phyloP scores from a whole-genome alignment of 2,329 filamentous ascomycete genomes.

The Cordyceps fumosorosea region DNA sequence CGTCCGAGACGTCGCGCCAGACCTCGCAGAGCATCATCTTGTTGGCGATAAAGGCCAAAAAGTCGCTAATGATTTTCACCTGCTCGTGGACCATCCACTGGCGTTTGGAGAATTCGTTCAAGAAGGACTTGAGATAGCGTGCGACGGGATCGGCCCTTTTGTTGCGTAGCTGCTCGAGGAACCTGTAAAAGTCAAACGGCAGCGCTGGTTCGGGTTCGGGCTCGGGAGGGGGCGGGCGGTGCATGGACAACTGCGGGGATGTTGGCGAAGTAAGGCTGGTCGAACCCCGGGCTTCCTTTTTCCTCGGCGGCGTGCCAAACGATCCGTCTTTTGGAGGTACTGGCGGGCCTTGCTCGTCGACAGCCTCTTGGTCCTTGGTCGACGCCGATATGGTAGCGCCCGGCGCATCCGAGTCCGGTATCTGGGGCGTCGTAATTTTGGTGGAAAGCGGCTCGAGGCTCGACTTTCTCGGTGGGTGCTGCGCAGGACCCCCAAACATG shows the following conservation, averaged over 20 bases:
- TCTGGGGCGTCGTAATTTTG: slow-evolving; percentile 24
- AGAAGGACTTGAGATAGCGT: slow-evolving; percentile 87
- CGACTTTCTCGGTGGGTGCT: slow-evolving; percentile 76
- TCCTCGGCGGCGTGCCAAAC: slow-evolving; percentile 30
- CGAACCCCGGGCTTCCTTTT: slow-evolving; percentile 31
- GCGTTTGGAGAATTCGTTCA: slow-evolving; percentile 90
- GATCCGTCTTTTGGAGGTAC: slow-evolving; percentile 56
- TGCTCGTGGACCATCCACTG: slow-evolving; percentile 99
- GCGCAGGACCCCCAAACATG: slow-evolving; percentile 52
- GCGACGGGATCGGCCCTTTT: slow-evolving; percentile 97
- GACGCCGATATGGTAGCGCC: slow-evolving; percentile 30
- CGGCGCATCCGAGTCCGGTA: slow-evolving; percentile 41
- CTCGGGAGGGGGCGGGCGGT: slow-evolving; percentile 64
- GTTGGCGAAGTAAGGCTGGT: slow-evolving; percentile 29
- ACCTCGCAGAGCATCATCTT: slow-evolving; percentile 98
- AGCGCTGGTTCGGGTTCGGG: slow-evolving; percentile 74
- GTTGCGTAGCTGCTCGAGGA: slow-evolving; percentile 90
- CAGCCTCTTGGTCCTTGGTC: slow-evolving; percentile 27
- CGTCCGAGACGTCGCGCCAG: slow-evolving; percentile 91
- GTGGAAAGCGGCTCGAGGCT: slow-evolving; percentile 64
- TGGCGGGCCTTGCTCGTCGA: slow-evolving; percentile 46
- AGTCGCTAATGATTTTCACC: slow-evolving; percentile 97
- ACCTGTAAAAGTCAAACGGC: slow-evolving; percentile 95
- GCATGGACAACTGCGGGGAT: slow-evolving; percentile 43
- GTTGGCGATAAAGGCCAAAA: slow-evolving; percentile 91